Conservation (phyloP, 1,139 yeast genomes). For the Diutina siamensis region DNA sequence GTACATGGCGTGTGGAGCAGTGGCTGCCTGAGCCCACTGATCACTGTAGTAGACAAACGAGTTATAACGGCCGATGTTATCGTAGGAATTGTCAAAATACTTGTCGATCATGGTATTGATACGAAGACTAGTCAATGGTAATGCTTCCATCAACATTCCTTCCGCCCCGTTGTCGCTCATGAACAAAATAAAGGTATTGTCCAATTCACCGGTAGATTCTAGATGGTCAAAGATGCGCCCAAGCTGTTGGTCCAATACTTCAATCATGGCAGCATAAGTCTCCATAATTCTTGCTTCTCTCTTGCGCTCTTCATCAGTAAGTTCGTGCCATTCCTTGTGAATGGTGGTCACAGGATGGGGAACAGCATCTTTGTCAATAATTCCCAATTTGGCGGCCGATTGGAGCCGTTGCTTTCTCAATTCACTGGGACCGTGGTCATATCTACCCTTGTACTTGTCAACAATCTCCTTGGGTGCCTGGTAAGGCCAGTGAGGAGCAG, state of each 20-base stretch:
- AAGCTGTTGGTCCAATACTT: conserved; percentile 34
- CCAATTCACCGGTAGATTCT: conserved; percentile 29
- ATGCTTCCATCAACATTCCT: conserved; percentile 45
- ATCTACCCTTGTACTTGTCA: conserved; percentile 36
- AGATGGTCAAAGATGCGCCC: conserved; percentile 34
- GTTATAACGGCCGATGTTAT: conserved; percentile 36
- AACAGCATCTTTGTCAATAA: conserved; percentile 28
- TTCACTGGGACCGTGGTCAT: conserved; percentile 37
- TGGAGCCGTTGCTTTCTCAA: conserved; percentile 27
- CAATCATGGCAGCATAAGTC: conserved; percentile 53
- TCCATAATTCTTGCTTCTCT: conserved; percentile 38
- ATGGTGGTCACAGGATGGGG: conserved; percentile 37
- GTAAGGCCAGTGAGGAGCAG: conserved; percentile 55
- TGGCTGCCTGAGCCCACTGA: conserved; percentile 55
- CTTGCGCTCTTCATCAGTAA: conserved; percentile 22
- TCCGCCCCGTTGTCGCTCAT: conserved; percentile 56
- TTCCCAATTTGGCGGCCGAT: conserved; percentile 30
- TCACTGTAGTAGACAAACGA: conserved; percentile 44
- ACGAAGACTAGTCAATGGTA: conserved; percentile 25
- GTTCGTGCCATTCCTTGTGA: conserved; percentile 29
- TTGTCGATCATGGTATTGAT: conserved; percentile 18
- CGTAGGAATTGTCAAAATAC: conserved; percentile 30
- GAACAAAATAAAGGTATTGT: conserved; percentile 41
- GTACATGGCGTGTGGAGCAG: conserved; percentile 8
- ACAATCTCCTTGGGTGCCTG: conserved; percentile 41